phyloP scores from a whole-genome alignment of 331 rosid genomes.

The Spiraea crenata region DNA sequence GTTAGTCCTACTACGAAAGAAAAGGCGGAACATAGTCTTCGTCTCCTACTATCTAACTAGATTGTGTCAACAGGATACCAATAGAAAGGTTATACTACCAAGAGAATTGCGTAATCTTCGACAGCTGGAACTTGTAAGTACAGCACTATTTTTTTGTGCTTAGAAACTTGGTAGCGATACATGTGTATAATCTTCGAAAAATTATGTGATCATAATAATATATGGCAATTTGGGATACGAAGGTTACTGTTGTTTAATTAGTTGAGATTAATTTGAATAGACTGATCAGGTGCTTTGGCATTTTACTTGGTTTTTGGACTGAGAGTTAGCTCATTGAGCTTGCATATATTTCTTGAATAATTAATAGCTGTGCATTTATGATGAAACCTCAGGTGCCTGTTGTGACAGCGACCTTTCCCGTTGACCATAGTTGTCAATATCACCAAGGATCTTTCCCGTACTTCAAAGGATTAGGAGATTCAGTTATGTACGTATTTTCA shows the following conservation, averaged over 20 bases:
- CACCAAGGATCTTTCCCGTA: conserved; percentile 82
- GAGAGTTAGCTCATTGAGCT: background rate
- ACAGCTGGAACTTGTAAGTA: conserved; percentile 77
- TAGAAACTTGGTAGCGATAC: background rate
- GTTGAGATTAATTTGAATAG: background rate
- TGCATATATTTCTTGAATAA: background rate
- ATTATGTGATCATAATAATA: too few species aligned
- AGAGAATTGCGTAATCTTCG: conserved; percentile 81
- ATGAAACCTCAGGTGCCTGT: conserved; percentile 76
- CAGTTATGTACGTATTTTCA: conserved; percentile 57
- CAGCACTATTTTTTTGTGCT: conserved; percentile 1
- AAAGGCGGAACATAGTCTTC: background rate
- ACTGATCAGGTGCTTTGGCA: background rate
- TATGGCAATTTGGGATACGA: background rate
- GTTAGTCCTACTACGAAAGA: background rate
- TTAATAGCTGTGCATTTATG: conserved; percentile 10
- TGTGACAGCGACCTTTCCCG: conserved; percentile 81
- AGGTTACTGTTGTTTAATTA: background rate
- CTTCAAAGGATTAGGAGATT: conserved; percentile 79
- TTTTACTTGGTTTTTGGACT: background rate
- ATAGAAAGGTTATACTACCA: conserved; percentile 66
- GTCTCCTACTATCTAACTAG: conserved; percentile 22
- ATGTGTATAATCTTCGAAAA: too few species aligned
- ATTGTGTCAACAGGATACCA: conserved; percentile 73
- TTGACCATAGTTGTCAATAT: conserved; percentile 77